Percentiles rank a stretch among this genome's conserved stretches.
These are phyloP conservation scores for Torulaspora indica DNA, from an alignment of 805 yeast species.

Conservation along the genomic window DNA sequence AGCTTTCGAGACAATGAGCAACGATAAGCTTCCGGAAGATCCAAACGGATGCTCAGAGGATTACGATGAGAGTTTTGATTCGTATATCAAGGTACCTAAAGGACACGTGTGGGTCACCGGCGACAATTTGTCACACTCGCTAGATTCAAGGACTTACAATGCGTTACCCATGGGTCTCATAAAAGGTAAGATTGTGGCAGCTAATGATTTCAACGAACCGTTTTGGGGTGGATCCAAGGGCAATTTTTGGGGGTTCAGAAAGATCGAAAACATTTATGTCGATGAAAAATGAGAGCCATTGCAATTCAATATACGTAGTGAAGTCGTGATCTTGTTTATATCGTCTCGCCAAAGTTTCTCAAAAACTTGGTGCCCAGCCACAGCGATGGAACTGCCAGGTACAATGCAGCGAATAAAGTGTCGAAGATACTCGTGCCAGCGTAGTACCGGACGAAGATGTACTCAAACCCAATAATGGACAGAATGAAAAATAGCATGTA, in stretches of 20 bases:
- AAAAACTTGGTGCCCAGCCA: slow-evolving; percentile 64
- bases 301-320: slow-evolving; percentile 1
- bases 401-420: slow-evolving; percentile 25
- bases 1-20: slow-evolving; percentile 21
- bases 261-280: slow-evolving; percentile 48
- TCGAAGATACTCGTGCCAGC: slow-evolving; percentile 33
- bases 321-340: slow-evolving; percentile 3
- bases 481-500: slow-evolving; percentile 25
- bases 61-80: slow-evolving; percentile 33
- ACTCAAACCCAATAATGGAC: slow-evolving; percentile 32
- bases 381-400: slow-evolving; percentile 51
- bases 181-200: slow-evolving; percentile 81
- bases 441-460: slow-evolving; percentile 30
- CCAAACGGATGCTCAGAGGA: slow-evolving; percentile 1
- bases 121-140: slow-evolving; percentile 79
- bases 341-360: slow-evolving; percentile 36
- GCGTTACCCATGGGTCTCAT: slow-evolving; percentile 86
- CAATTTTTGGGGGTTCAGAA: slow-evolving; percentile 50
- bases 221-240: slow-evolving; percentile 36
- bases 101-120: slow-evolving; percentile 99
- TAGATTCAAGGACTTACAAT: slow-evolving; percentile 86
- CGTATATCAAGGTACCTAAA: slow-evolving; percentile 73
- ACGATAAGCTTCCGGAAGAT: background rate
- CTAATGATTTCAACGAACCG: slow-evolving; percentile 51
- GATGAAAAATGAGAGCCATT: slow-evolving; percentile 30